Evolutionary conservation across 495 filamentous ascomycete species (phyloP).

Genomic region (Haplographium delicatum): DNA sequence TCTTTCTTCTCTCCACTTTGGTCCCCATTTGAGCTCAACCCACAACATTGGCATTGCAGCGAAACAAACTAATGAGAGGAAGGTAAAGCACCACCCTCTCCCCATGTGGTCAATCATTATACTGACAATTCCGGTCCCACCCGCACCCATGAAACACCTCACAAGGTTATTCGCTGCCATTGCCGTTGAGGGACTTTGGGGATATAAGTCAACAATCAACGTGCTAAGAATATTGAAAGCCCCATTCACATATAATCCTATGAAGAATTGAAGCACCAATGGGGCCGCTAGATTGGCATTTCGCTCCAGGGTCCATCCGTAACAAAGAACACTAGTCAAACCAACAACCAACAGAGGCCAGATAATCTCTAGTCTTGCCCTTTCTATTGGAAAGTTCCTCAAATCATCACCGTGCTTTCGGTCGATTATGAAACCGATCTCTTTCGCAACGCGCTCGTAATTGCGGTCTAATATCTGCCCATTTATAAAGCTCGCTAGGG

Average conservation of each 20-base stretch:
- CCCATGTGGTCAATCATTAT: conserved; percentile 58
- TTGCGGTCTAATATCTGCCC: conserved; percentile 53
- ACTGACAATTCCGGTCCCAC: conserved; percentile 56
- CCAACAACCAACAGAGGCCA: conserved; percentile 40
- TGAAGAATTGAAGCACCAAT: conserved; percentile 42
- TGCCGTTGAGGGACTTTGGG: conserved; percentile 49
- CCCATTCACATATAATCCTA: conserved; percentile 43
- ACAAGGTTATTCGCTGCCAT: conserved; percentile 64
- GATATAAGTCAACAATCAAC: conserved; percentile 35
- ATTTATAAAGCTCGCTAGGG: conserved; percentile 58
- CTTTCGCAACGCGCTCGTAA: conserved; percentile 39
- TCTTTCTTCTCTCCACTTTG: conserved; percentile 39
- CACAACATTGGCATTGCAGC: conserved; percentile 18
- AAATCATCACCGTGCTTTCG: conserved; percentile 46
- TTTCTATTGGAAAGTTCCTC: conserved; percentile 57
- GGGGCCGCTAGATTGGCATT: conserved; percentile 34
- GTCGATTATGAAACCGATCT: conserved; percentile 37
- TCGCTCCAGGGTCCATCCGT: conserved; percentile 38
- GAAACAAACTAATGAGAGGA: conserved; percentile 40
- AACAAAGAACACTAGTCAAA: conserved; percentile 23
- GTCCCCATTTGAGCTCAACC: conserved; percentile 38
- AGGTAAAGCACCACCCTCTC: conserved; percentile 64
- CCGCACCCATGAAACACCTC: conserved; percentile 59
- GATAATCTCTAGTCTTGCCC: conserved; percentile 52
- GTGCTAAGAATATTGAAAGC: conserved; percentile 49